These are phyloP conservation scores for Fistulinella prunicolor DNA, from an alignment of 768 basidiomycete genomes.

Conservation along the genomic window DNA sequence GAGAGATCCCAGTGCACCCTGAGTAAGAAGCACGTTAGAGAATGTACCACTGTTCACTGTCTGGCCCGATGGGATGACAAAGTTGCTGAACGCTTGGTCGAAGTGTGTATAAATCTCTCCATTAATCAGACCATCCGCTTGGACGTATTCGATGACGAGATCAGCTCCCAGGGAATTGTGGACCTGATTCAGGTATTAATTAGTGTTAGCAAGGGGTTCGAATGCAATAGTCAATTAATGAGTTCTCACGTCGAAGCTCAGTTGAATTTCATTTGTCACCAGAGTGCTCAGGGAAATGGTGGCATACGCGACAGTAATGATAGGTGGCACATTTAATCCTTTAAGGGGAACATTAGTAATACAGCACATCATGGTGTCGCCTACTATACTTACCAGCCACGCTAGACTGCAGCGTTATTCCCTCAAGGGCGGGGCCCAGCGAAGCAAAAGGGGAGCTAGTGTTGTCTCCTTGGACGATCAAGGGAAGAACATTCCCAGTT, in stretches of 20 bases:
- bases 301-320: conserved; percentile 58
- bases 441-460: conserved; percentile 62
- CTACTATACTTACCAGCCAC: conserved; percentile 40
- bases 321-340: conserved; percentile 50
- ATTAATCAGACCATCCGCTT: conserved; percentile 51
- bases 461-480: conserved; percentile 59
- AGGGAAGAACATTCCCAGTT: conserved; percentile 42
- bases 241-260: conserved; percentile 55
- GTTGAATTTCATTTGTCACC: conserved; percentile 45
- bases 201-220: not conserved
- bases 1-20: conserved; percentile 57
- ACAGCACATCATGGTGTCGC: not conserved
- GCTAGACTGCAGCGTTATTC: conserved; percentile 48
- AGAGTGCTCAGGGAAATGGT: conserved; percentile 51
- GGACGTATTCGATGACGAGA: conserved; percentile 54
- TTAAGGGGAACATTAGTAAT: not conserved
- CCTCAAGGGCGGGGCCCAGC: conserved; percentile 51
- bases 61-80: conserved; percentile 53
- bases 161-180: conserved; percentile 58
- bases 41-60: conserved; percentile 62
- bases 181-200: conserved; percentile 31
- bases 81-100: conserved; percentile 49
- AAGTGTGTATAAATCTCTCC: conserved; percentile 59
- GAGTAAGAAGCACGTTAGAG: conserved; percentile 52
- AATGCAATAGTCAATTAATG: not conserved